Percentiles rank a stretch among this genome's conserved stretches.
Conservation (phyloP, 1,284 basidiomycete genomes). For the Fomitiporia mediterranea region DNA sequence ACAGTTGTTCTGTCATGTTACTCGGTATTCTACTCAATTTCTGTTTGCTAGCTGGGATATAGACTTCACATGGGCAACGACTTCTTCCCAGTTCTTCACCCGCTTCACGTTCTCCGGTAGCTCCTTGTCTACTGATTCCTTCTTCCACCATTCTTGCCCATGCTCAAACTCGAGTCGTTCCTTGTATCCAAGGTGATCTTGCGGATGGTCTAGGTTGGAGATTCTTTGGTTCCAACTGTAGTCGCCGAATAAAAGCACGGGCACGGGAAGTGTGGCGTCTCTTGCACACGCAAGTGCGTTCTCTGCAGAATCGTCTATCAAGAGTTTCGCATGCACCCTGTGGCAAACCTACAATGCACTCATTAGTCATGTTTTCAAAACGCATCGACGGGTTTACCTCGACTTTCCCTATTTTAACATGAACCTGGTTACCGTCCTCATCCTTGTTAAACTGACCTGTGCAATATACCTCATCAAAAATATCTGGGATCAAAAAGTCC, state of each 20-base stretch:
- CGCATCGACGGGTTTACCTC: slow-evolving; percentile 40
- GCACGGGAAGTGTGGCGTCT: slow-evolving; percentile 35
- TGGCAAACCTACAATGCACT: slow-evolving; percentile 49
- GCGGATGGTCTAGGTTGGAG: slow-evolving; percentile 40
- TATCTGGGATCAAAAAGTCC: slow-evolving; percentile 29
- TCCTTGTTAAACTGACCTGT: slow-evolving; percentile 61
- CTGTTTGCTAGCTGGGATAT: slow-evolving; percentile 14
- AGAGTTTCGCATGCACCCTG: slow-evolving; percentile 53
- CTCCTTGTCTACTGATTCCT: slow-evolving; percentile 37
- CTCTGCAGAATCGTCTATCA: slow-evolving; percentile 78
- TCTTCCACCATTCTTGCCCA: slow-evolving; percentile 52
- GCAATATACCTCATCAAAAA: slow-evolving; percentile 69
- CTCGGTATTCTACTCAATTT: no score
- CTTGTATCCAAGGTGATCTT: slow-evolving; percentile 55
- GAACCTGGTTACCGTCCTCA: slow-evolving; percentile 43
- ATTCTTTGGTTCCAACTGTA: slow-evolving; percentile 70
- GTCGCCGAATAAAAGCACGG: slow-evolving; percentile 71
- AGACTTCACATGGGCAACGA: slow-evolving; percentile 42
- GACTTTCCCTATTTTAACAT: slow-evolving; percentile 63
- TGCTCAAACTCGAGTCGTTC: slow-evolving; percentile 46
- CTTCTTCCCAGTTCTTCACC: slow-evolving; percentile 53
- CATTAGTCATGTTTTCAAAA: background rate
- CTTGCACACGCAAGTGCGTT: slow-evolving; percentile 61
- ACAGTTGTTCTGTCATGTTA: no score
- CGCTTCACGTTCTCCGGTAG: slow-evolving; percentile 46